Evolutionary conservation across 2,329 filamentous ascomycete species (phyloP).

Genomic region (Cordyceps pruinosa): DNA sequence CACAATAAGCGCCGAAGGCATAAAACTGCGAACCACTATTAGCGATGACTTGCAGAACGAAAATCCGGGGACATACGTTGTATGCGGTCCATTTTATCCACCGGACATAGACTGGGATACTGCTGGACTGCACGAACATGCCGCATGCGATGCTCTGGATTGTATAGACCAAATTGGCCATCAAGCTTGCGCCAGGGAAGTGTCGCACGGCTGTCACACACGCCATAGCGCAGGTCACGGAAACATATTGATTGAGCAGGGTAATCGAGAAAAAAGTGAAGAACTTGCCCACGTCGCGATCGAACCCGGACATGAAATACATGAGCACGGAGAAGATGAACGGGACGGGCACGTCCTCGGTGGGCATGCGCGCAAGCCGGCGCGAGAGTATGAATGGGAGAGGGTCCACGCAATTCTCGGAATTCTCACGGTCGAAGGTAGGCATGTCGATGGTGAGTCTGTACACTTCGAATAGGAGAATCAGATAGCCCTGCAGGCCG

Average conservation of each 20-base stretch:
- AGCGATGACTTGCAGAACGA: constrained; percentile 16
- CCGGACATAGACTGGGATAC: constrained; percentile 69
- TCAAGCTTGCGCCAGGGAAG: constrained; percentile 64
- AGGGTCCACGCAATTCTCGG: constrained; percentile 64
- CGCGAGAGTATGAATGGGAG: constrained; percentile 64
- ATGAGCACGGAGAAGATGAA: constrained; percentile 63
- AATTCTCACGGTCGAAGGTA: constrained; percentile 67
- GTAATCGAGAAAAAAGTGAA: constrained; percentile 65
- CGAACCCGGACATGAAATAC: constrained; percentile 74
- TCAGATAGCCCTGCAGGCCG: constrained; percentile 68
- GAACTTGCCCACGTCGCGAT: constrained; percentile 55
- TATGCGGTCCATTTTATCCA: constrained; percentile 68
- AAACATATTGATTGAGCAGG: constrained; percentile 65
- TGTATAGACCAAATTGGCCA: constrained; percentile 67
- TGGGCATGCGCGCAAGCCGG: constrained; percentile 58
- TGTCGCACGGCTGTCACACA: constrained; percentile 59
- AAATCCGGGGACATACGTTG: constrained; percentile 33
- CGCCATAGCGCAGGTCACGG: constrained; percentile 62
- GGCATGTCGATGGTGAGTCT: constrained; percentile 68
- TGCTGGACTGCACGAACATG: constrained; percentile 67
- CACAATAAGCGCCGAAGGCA: constrained; percentile 61
- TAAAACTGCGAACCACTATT: constrained; percentile 46
- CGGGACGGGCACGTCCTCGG: constrained; percentile 68
- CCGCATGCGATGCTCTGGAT: constrained; percentile 69
- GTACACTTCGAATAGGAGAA: constrained; percentile 70